Evolutionary conservation across 1,284 basidiomycete genomes (phyloP).

Genomic region (Wolfiporia cocos): DNA sequence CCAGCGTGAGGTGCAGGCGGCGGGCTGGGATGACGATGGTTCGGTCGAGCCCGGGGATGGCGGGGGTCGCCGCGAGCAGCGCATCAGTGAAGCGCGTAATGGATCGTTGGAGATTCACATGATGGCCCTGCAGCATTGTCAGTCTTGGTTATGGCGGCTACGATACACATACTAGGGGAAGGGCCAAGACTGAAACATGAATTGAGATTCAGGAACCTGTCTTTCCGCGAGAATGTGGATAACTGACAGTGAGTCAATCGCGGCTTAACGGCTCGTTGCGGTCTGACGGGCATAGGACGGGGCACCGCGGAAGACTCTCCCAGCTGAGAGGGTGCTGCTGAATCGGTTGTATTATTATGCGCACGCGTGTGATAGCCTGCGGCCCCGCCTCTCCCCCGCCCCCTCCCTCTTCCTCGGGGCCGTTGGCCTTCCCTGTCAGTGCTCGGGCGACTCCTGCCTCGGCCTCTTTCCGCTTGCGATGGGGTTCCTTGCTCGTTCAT

Average conservation of each 20-base stretch:
- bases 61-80: constrained; percentile 28
- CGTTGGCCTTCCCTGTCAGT: background rate
- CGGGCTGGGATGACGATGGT: constrained; percentile 55
- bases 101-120: constrained; percentile 33
- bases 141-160: background rate
- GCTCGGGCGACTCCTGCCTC: background rate
- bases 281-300: too few relatives aligned
- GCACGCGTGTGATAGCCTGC: background rate
- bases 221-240: background rate
- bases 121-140: constrained; percentile 40
- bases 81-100: constrained; percentile 41
- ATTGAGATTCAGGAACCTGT: background rate
- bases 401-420: background rate
- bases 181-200: background rate
- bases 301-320: too few relatives aligned
- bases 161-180: background rate
- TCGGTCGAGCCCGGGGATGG: constrained; percentile 50
- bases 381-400: background rate
- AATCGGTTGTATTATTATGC: too few relatives aligned
- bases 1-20: constrained; percentile 63
- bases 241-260: constrained; percentile 23
- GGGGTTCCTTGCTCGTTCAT: too few relatives aligned
- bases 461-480: too few relatives aligned
- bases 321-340: too few relatives aligned
- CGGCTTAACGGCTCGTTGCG: constrained; percentile 12